Evolutionary conservation across 2,329 filamentous ascomycete species (phyloP).

Genomic region (Massarina eburnea): DNA sequence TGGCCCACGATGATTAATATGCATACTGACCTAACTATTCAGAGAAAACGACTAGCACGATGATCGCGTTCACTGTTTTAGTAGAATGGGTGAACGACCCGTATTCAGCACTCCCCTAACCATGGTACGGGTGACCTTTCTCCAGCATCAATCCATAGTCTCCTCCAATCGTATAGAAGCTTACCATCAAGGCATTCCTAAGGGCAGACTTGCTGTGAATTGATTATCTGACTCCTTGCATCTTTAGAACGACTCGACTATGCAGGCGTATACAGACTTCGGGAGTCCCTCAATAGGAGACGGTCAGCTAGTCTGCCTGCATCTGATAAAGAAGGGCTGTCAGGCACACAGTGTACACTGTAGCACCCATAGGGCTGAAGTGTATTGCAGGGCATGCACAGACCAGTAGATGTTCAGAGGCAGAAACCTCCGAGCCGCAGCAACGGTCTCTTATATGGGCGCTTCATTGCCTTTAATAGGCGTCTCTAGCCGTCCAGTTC

Average conservation of each 20-base stretch:
- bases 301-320: not conserved
- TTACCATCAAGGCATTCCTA: conserved; percentile 5
- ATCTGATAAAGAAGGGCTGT: not conserved
- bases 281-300: not conserved
- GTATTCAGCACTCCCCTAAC: not conserved
- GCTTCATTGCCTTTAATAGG: conserved; percentile 11
- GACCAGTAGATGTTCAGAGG: not conserved
- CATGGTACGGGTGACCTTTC: not conserved
- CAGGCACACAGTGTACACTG: no score
- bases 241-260: not conserved
- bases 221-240: not conserved
- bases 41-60: not conserved
- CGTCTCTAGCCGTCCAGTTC: conserved; percentile 37
- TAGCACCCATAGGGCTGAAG: conserved; percentile 4
- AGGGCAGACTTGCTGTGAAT: conserved; percentile 1
- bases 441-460: not conserved
- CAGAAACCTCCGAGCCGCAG: not conserved
- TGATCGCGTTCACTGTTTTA: not conserved
- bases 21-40: not conserved
- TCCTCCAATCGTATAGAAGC: not conserved
- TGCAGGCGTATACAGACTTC: not conserved
- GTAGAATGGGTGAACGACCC: not conserved
- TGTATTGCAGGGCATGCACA: conserved; percentile 4
- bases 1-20: not conserved
- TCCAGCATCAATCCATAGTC: not conserved